Base-by-base conservation (phyloP, 2,329 filamentous ascomycete genomes). In the Penicillium sp. region DNA sequence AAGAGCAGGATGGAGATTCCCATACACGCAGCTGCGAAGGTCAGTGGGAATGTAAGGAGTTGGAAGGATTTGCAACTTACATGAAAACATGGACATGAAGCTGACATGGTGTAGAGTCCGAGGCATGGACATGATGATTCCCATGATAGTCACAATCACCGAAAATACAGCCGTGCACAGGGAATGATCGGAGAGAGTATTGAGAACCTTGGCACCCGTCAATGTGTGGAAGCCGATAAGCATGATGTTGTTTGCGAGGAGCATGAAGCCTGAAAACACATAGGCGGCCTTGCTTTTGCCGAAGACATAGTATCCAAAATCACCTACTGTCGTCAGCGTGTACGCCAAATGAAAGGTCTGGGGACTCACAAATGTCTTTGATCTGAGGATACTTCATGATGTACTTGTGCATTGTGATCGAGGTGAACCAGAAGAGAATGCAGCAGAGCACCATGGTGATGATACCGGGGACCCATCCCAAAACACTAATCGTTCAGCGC, bases 351-450 rank as follows among this genome's bases (percentile, higher is more conserved):
- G 18, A 16, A 16, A 36, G 16, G 10, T 27, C 11, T 8, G 32
- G 4, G 13, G 16, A 59, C 66, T 61, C 60, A 72, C 78, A 80
- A 56, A 81, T 80, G 60, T 81, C 75, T 48, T 61, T 75, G 63
- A 81, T 80, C 34, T 79, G 73, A 10, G 78, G 78, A 51, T 80
- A 57, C 56, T 79, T 79, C 78, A 81, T 80, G 67, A 81, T 80
- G 62, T 72, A 81, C 50, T 76, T 75, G 67, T 79, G 76, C 77
- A 81, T 80, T 18, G 78, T 80, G 29, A 80, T 74, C 10, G 75
- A 78, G 10, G 78, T 81, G 51, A 79, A 75, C 74, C 74, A 80
- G 68, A 81, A 80, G 3, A 81, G 62, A 4, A 73, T 58, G 27
- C 76, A 58, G 1, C 75, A 73, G 5, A 74, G 59, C 11, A 80